Evolutionary conservation across 192 early-diverging fungal genomes (phyloP).

Genomic region (Bifiguratus adelaidae): DNA sequence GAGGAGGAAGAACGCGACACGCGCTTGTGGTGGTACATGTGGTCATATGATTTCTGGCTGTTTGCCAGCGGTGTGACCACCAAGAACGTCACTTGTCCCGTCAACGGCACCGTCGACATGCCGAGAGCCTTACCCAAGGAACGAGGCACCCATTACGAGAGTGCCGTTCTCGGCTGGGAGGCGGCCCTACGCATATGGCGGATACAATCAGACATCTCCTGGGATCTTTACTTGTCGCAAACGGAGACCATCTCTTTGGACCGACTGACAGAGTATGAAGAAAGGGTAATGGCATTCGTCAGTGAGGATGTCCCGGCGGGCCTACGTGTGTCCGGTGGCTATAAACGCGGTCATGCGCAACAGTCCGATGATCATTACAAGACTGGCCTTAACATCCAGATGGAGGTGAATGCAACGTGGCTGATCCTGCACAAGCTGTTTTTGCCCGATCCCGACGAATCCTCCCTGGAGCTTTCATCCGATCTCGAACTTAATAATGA

Average conservation of each 20-base stretch:
- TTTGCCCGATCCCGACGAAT: slow-evolving; percentile 16
- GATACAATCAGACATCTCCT: slow-evolving; percentile 14
- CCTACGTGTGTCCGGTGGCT: slow-evolving; percentile 13
- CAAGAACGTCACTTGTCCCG: slow-evolving; percentile 65
- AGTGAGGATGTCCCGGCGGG: slow-evolving; percentile 5
- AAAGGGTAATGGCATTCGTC: slow-evolving; percentile 1
- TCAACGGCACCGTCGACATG: slow-evolving; percentile 81
- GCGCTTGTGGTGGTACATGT: slow-evolving; percentile 21
- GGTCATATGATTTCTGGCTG: slow-evolving; percentile 15
- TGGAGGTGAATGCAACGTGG: slow-evolving; percentile 19
- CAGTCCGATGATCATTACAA: slow-evolving; percentile 31
- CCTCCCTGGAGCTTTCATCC: neutral
- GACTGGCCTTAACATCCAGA: slow-evolving; percentile 10
- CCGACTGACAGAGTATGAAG: slow-evolving; percentile 5
- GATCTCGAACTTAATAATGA: slow-evolving; percentile 11
- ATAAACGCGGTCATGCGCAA: slow-evolving; percentile 56
- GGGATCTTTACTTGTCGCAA: slow-evolving; percentile 6
- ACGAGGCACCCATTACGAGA: too few relatives aligned
- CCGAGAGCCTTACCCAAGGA: slow-evolving; percentile 94
- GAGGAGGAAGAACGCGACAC: slow-evolving; percentile 17
- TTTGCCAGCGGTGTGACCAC: slow-evolving; percentile 8
- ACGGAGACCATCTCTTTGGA: slow-evolving; percentile 10
- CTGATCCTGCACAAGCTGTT: slow-evolving; percentile 18
- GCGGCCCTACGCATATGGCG: slow-evolving; percentile 8
- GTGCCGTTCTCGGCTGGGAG: too few relatives aligned